Evolutionary conservation across 805 yeast genomes (phyloP).

Genomic region (Priceomyces melissophilus): DNA sequence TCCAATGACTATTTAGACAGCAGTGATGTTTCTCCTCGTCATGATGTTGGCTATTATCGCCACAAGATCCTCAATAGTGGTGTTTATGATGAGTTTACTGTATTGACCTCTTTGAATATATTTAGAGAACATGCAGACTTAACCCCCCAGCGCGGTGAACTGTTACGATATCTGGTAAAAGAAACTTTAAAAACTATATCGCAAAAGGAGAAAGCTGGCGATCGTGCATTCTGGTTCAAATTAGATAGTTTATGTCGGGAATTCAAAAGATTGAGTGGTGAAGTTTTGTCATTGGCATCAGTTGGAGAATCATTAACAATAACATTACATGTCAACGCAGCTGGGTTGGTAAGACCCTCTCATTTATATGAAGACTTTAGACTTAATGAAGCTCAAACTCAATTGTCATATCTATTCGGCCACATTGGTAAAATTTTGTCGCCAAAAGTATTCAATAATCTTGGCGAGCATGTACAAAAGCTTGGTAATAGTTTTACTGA

Average conservation of each 20-base stretch:
- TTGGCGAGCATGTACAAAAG: conserved; percentile 14
- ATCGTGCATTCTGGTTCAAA: conserved; percentile 58
- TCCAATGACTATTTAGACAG: conserved; percentile 8
- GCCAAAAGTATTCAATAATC: conserved; percentile 23
- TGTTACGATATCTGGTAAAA: conserved; percentile 24
- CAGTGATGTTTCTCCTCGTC: conserved; percentile 22
- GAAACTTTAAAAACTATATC: conserved; percentile 18
- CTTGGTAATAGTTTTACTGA: conserved; percentile 10
- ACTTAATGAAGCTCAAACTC: conserved; percentile 9
- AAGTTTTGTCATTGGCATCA: conserved; percentile 50
- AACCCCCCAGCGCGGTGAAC: conserved; percentile 6
- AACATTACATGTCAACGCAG: conserved; percentile 30
- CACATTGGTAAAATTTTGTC: conserved; percentile 25
- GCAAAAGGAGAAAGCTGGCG: conserved; percentile 23
- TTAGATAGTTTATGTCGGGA: conserved; percentile 73
- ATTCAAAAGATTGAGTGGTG: conserved; percentile 56
- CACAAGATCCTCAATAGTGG: conserved; percentile 49
- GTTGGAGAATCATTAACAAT: conserved; percentile 13
- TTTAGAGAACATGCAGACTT: conserved; percentile 39
- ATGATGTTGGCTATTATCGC: conserved; percentile 37
- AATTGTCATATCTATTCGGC: conserved; percentile 18
- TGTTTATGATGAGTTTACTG: conserved; percentile 44
- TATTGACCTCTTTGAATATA: conserved; percentile 52
- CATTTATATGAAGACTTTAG: conserved; percentile 28
- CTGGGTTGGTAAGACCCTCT: conserved; percentile 28